A percentile compares a stretch with the other conserved stretches of the same genome.
Evolutionary conservation across 768 basidiomycete genomes (phyloP).

Genomic region (Strobilomyces dryophilus): DNA sequence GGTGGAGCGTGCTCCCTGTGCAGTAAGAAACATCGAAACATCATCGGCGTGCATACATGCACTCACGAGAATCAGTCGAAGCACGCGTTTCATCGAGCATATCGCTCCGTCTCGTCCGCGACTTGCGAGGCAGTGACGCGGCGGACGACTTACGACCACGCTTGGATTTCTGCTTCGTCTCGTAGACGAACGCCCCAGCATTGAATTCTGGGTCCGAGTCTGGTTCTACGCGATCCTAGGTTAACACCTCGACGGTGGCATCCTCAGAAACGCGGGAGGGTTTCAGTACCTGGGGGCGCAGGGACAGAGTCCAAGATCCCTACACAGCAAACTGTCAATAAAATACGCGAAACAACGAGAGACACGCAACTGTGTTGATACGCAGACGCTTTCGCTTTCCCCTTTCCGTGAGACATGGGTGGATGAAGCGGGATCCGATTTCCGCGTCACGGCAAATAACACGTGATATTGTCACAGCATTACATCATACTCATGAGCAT

Average conservation of each 20-base stretch:
- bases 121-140: conserved; percentile 16
- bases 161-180: conserved; percentile 23
- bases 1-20: conserved; percentile 3
- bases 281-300: conserved; percentile 32
- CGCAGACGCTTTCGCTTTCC: conserved; percentile 8
- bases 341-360: not conserved
- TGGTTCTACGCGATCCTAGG: conserved; percentile 15
- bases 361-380: conserved; percentile 21
- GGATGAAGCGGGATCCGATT: not conserved
- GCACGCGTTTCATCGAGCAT: conserved; percentile 1
- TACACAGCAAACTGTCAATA: conserved; percentile 2
- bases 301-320: conserved; percentile 29
- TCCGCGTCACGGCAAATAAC: not conserved
- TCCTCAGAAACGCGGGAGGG: not conserved
- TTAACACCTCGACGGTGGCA: not conserved
- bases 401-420: conserved; percentile 18
- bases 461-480: conserved; percentile 17
- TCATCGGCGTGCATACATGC: not conserved
- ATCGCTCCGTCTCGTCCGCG: conserved; percentile 12
- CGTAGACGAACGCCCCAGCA: conserved; percentile 26
- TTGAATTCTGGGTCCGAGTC: conserved; percentile 35
- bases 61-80: conserved; percentile 13
- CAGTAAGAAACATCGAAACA: not conserved
- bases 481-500: not conserved
- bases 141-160: conserved; percentile 14